Base-by-base conservation (phyloP, 2,329 filamentous ascomycete species). In the Colletotrichum sp. region DNA sequence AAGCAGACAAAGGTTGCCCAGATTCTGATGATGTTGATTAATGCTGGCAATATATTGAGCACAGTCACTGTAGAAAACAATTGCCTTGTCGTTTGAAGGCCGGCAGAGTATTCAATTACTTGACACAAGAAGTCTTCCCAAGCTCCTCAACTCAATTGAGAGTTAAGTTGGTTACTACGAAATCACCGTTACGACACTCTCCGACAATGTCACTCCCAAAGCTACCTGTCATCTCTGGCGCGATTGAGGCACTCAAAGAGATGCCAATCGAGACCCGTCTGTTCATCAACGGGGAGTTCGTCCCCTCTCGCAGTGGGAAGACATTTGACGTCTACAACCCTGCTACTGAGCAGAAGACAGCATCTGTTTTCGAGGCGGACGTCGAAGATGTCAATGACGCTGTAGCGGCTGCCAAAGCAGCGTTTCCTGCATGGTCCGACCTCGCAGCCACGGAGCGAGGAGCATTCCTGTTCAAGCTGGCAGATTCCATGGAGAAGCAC, bases 381-480 rank as follows among this genome's bases (percentile, higher is more conserved):
- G 84, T 87, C 6, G 88, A 91, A 60, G 92, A 94, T 83, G 89
- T 94, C 64, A 91, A 94, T 79, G 84, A 84, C 12, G 93, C 93
- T 25, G 52, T 56, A 18, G 52, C 52, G 52, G 52, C 52, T 27
- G 52, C 52, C 52, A 56, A 56, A 56, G 88, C 89, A 76, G 92
- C 93, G 1, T 91, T 94, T 56, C 52, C 27, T 28, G 22, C 52
- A 18, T 56, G 52, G 52, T 56, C 25, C 16, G 52, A 56, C 22
- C 52, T 56, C 9, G 52, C 52, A 56, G 52, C 52, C 25, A 27
- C 22, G 13, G 52, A 56, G 89, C 91, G 66, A 89, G 93, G 58
- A 92, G 92, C 61, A 87, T 82, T 94, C 64, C 88, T 95, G 85
- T 88, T 89, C 82, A 93, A 91, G 80, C 89, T 94, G 34, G 90